These are phyloP conservation scores for Angomonas desouzai DNA, from an alignment of 208 protist genomes.

Conservation along the genomic window DNA sequence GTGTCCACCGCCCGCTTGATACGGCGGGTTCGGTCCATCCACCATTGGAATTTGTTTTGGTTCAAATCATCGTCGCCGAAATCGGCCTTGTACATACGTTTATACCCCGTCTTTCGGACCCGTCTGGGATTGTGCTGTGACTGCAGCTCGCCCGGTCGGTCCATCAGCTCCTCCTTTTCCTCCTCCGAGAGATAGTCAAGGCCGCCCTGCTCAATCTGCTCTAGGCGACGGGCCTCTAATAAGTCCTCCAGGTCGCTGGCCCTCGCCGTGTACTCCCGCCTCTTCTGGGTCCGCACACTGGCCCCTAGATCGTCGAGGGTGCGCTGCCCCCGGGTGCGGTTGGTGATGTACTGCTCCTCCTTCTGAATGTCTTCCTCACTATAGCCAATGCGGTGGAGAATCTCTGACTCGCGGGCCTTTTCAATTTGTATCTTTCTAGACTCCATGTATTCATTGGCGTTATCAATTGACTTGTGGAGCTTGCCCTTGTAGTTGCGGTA, in stretches of 20 bases:
- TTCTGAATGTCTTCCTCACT: constrained; percentile 63
- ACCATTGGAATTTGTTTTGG: constrained; percentile 74
- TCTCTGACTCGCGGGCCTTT: constrained; percentile 70
- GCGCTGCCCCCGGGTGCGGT: constrained; percentile 62
- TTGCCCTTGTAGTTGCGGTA: constrained; percentile 89
- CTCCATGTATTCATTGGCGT: constrained; percentile 74
- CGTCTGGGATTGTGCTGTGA: constrained; percentile 36
- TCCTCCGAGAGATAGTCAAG: constrained; percentile 12
- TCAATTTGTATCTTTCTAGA: constrained; percentile 70
- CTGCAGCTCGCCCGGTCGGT: constrained; percentile 46
- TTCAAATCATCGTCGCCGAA: constrained; percentile 60
- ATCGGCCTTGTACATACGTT: constrained; percentile 70
- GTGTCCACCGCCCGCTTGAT: constrained; percentile 77
- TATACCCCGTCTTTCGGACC: constrained; percentile 38
- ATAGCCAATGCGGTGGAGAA: constrained; percentile 76
- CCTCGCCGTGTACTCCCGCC: constrained; percentile 36
- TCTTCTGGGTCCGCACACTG: constrained; percentile 52
- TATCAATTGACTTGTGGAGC: constrained; percentile 75
- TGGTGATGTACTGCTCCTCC: constrained; percentile 80
- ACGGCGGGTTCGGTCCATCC: constrained; percentile 69
- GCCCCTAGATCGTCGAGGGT: constrained; percentile 76
- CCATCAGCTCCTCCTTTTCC: constrained; percentile 45
- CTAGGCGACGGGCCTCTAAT: constrained; percentile 64
- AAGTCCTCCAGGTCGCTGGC: constrained; percentile 69
- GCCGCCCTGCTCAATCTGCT: constrained; percentile 72